Conservation (phyloP, 1,139 yeast species). For the Chernovozyma aurita region DNA sequence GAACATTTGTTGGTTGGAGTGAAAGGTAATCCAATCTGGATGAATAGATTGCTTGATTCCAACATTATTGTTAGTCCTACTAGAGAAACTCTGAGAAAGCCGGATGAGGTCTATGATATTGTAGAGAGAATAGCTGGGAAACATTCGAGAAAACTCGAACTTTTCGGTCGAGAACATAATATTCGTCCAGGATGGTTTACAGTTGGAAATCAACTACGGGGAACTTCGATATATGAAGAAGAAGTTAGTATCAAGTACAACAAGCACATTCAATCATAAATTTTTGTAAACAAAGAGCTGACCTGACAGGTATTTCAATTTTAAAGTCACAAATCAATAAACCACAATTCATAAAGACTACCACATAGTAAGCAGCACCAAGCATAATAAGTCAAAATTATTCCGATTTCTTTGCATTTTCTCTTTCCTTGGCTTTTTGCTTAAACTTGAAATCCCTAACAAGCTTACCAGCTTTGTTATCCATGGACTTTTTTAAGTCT, state of each 20-base stretch:
- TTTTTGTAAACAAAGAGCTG: not conserved
- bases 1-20: slow-evolving; percentile 84
- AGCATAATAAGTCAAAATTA: no score
- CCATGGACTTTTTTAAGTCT: slow-evolving; percentile 53
- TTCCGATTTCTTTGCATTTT: not conserved
- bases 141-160: slow-evolving; percentile 73
- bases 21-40: slow-evolving; percentile 79
- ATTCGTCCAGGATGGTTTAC: slow-evolving; percentile 87
- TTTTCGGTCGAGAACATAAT: slow-evolving; percentile 85
- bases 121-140: slow-evolving; percentile 79
- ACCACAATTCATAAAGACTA: no score
- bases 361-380: no score
- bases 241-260: slow-evolving; percentile 45
- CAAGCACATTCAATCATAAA: slow-evolving; percentile 10
- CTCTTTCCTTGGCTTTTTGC: slow-evolving; percentile 7
- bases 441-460: slow-evolving; percentile 21
- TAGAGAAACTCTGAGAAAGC: slow-evolving; percentile 85
- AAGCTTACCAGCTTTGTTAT: slow-evolving; percentile 42
- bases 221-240: slow-evolving; percentile 53
- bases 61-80: slow-evolving; percentile 80
- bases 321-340: no score
- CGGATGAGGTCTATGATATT: slow-evolving; percentile 84
- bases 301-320: no score
- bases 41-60: slow-evolving; percentile 59
- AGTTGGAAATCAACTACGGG: slow-evolving; percentile 75